Evolutionary conservation across 2,329 filamentous ascomycete genomes (phyloP), one percentile per base, ranked within the genome.

Genomic region (Aspergillus arachidicola): DNA sequence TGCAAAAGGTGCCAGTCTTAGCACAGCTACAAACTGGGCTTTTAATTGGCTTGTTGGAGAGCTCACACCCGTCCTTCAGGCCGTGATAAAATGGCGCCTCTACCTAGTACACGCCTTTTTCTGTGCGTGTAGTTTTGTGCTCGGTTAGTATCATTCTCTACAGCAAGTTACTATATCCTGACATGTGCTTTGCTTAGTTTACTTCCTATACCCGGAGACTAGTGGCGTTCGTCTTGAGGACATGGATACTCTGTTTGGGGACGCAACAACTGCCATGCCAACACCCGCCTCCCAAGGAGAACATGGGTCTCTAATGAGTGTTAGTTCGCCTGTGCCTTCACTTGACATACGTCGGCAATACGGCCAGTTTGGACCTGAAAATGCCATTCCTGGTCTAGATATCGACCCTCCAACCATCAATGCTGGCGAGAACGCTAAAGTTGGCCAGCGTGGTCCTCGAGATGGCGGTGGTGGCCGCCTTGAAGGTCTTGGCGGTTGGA

Each of bases 1-100:
- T 72, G 96, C 94, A 64, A 98, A 98, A 84, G 95, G 95, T 65
- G 94, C 95, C 59, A 97, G 93, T 85, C 80, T 99, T 76, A 97
- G 94, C 64, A 98, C 95, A 1, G 95, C 95, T 21, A 90, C 94
- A 36, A 99, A 99, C 76, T 99, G 95, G 95, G 93, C 94, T 1
- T 97, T 95, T 80, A 99, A 99, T 80, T 99, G 93, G 91, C 83
- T 98, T 30, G 95, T 98, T 4, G 95, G 95, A 69, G 92, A 96
- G 79, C 87, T 98, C 84, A 99, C 95, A 0, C 95, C 95, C 2
- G 89, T 98, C 60, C 83, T 98, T 64, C 94, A 99, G 77, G 92
- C 95, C 72, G 88, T 86, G 80, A 98, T 99, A 72, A 87, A 91
- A 72, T 99, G 95, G 95, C 88, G 95, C 38, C 83, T 98, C 64